Evolutionary conservation across 192 early-diverging fungal genomes (phyloP).

Genomic region (Coemansia sp.): DNA sequence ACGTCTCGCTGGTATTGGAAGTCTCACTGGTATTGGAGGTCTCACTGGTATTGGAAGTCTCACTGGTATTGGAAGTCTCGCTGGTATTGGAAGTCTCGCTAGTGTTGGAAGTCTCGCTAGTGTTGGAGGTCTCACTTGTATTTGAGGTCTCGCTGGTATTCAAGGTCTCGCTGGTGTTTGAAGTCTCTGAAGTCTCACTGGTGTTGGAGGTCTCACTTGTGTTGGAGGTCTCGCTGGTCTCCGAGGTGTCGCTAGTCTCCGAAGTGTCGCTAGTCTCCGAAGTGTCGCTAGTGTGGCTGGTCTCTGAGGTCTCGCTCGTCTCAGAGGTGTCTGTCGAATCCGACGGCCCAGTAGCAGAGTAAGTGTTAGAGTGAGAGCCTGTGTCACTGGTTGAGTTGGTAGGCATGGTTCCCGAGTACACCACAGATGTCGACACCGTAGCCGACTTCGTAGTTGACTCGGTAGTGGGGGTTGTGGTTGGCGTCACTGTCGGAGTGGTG

Average conservation of each 20-base stretch:
- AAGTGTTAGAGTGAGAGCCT: background rate
- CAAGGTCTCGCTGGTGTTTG: too few relatives aligned
- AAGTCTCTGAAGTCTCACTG: too few relatives aligned
- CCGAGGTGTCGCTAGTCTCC: background rate
- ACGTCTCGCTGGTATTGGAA: too few relatives aligned
- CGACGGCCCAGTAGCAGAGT: constrained; percentile 1
- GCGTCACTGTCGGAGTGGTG: background rate
- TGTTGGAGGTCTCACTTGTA: background rate
- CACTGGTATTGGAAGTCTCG: too few relatives aligned
- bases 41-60: too few relatives aligned
- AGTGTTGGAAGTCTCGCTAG: too few relatives aligned
- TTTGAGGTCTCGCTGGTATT: background rate
- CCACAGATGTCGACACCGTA: background rate
- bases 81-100: too few relatives aligned
- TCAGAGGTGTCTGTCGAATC: background rate
- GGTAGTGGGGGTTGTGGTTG: background rate
- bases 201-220: too few relatives aligned
- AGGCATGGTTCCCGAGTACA: constrained; percentile 2
- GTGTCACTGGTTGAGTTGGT: background rate
- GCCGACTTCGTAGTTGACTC: background rate
- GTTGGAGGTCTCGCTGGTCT: background rate
- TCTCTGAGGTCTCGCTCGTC: background rate
- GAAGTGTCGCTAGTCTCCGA: too few relatives aligned
- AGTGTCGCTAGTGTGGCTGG: too few relatives aligned
- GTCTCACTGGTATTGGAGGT: too few relatives aligned